Conservation (phyloP, 2,329 filamentous ascomycete genomes). For the Colletotrichum nymphaeae region DNA sequence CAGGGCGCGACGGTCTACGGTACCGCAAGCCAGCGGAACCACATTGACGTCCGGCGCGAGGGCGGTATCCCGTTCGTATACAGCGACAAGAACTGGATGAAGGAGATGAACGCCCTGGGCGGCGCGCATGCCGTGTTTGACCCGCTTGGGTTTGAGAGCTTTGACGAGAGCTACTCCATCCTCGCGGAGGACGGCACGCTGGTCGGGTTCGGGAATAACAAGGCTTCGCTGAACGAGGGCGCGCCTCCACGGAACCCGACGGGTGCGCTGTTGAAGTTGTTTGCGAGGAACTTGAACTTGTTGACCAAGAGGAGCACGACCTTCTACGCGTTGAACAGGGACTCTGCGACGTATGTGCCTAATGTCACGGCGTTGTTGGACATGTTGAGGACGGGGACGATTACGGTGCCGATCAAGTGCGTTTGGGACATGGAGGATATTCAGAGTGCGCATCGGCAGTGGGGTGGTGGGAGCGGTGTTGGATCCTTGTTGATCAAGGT, state of each 20-base stretch:
- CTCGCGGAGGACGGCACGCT: constrained; percentile 51
- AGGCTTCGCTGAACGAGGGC: constrained; percentile 42
- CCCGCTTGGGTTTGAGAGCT: constrained; percentile 61
- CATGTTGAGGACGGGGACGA: constrained; percentile 45
- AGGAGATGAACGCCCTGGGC: constrained; percentile 54
- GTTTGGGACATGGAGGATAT: constrained; percentile 55
- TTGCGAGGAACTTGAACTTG: constrained; percentile 37
- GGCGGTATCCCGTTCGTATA: constrained; percentile 59
- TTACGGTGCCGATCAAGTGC: constrained; percentile 50
- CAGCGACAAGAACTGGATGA: constrained; percentile 61
- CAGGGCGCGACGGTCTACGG: constrained; percentile 61
- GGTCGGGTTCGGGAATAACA: constrained; percentile 52
- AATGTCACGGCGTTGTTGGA: constrained; percentile 45
- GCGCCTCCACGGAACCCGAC: constrained; percentile 47
- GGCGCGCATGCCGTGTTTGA: constrained; percentile 62
- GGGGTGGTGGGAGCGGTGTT: constrained; percentile 48
- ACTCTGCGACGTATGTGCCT: constrained; percentile 45
- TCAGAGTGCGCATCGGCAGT: constrained; percentile 49
- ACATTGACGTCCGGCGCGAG: constrained; percentile 48
- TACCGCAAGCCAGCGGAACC: constrained; percentile 59
- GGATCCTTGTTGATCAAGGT: constrained; percentile 47
- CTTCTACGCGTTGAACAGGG: constrained; percentile 50
- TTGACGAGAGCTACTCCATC: constrained; percentile 60
- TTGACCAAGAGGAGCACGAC: constrained; percentile 42
- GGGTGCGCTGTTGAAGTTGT: constrained; percentile 46